Evolutionary conservation across 805 yeast genomes (phyloP).

Genomic region (Komagataella populi): DNA sequence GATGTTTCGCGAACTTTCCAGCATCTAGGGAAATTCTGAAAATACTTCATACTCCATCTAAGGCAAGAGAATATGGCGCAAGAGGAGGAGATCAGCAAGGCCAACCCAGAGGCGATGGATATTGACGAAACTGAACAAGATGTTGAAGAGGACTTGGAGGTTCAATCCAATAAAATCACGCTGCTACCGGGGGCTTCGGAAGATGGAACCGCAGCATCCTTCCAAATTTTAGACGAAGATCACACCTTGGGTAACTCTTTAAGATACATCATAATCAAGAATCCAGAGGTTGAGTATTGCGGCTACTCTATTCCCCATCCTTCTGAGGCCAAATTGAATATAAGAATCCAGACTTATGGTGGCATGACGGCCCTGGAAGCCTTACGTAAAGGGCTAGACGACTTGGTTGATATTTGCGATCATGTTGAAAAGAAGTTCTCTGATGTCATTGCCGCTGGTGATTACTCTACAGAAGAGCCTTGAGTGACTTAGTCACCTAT

Average conservation of each 20-base stretch:
- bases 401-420: slow-evolving; percentile 69
- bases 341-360: slow-evolving; percentile 91
- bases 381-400: slow-evolving; percentile 79
- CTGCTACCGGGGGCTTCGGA: slow-evolving; percentile 78
- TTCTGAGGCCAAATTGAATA: slow-evolving; percentile 76
- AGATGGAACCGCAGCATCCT: slow-evolving; percentile 91
- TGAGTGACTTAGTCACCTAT: slow-evolving; percentile 8
- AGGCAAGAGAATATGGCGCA: not conserved
- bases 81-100: not conserved
- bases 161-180: slow-evolving; percentile 44
- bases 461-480: slow-evolving; percentile 36
- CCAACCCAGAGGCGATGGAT: slow-evolving; percentile 4
- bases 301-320: slow-evolving; percentile 99
- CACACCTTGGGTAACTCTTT: slow-evolving; percentile 93
- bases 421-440: slow-evolving; percentile 72
- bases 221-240: slow-evolving; percentile 87
- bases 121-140: slow-evolving; percentile 9
- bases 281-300: slow-evolving; percentile 95
- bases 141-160: slow-evolving; percentile 28
- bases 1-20: slow-evolving; percentile 2
- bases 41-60: not conserved
- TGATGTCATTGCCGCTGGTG: slow-evolving; percentile 48
- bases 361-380: slow-evolving; percentile 80
- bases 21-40: not conserved
- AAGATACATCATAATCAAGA: slow-evolving; percentile 90